Percentiles rank a stretch among this genome's conserved stretches.
phyloP scores from a whole-genome alignment of 805 yeast species.

The Kazachstania viticola region DNA sequence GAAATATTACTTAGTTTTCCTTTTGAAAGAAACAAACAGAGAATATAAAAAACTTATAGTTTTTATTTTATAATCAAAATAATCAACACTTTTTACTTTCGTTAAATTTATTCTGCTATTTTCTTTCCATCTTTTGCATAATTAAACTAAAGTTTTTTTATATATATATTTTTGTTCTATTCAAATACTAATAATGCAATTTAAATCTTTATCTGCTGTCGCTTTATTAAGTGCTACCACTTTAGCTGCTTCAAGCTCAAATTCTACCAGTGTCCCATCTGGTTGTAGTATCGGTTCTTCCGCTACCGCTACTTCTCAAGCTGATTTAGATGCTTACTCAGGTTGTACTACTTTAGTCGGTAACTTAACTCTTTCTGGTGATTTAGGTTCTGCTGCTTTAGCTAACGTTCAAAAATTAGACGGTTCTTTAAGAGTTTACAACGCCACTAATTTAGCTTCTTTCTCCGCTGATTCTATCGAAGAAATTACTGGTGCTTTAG shows the following conservation, averaged over 20 bases:
- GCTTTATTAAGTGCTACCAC: slow-evolving; percentile 42
- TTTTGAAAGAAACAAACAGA: too few relatives aligned
- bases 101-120: too few relatives aligned
- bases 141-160: too few relatives aligned
- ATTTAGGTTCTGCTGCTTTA: slow-evolving; percentile 50
- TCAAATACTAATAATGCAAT: too few relatives aligned
- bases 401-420: slow-evolving; percentile 65
- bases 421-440: slow-evolving; percentile 61
- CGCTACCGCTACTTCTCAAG: slow-evolving; percentile 66
- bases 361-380: slow-evolving; percentile 60
- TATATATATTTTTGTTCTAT: too few relatives aligned
- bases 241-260: slow-evolving; percentile 22
- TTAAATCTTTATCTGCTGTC: slow-evolving; percentile 35
- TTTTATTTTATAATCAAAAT: too few relatives aligned
- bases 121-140: too few relatives aligned
- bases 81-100: too few relatives aligned
- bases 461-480: slow-evolving; percentile 73
- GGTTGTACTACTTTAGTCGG: slow-evolving; percentile 76
- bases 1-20: too few relatives aligned
- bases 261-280: slow-evolving; percentile 30
- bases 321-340: slow-evolving; percentile 62
- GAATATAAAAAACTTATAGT: too few relatives aligned
- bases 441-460: slow-evolving; percentile 49
- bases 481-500: slow-evolving; percentile 61
- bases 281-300: slow-evolving; percentile 53